Evolutionary conservation across 306 rosid species (phyloP).

Genomic region (Trichosanthes truncata): DNA sequence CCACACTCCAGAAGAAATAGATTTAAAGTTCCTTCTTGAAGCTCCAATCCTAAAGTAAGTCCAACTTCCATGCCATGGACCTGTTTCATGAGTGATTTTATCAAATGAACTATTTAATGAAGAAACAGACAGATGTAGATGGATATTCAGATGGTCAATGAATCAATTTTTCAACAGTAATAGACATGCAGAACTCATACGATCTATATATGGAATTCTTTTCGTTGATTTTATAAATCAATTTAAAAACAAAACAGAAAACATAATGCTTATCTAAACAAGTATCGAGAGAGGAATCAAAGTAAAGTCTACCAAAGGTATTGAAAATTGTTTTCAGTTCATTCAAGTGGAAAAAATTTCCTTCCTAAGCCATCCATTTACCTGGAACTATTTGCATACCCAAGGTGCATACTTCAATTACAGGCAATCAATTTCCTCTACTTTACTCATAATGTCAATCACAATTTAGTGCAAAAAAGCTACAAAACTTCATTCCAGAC

Average conservation of each 20-base stretch:
- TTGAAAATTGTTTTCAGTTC: background rate
- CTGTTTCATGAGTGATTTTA: slow-evolving; percentile 36
- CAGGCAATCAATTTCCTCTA: background rate
- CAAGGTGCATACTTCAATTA: background rate
- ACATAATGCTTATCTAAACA: background rate
- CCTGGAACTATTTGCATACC: background rate
- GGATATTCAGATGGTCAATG: slow-evolving; percentile 1
- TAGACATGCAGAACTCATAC: background rate
- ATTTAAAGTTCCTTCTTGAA: slow-evolving; percentile 61
- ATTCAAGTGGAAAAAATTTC: background rate
- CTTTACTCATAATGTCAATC: background rate
- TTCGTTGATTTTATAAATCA: background rate
- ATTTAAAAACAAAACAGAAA: background rate
- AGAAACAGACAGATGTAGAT: background rate
- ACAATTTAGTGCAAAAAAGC: background rate
- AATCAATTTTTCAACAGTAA: background rate
- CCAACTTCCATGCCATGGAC: slow-evolving; percentile 80
- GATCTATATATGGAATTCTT: background rate
- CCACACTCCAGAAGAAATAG: slow-evolving; percentile 51
- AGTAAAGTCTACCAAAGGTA: background rate
- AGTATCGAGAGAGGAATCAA: background rate
- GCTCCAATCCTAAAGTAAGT: slow-evolving; percentile 62
- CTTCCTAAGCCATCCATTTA: background rate
- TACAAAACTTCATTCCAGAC: background rate
- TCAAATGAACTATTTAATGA: slow-evolving; percentile 23